Evolutionary conservation across 768 basidiomycete genomes (phyloP).

Genomic region (Tylopilus felleus): DNA sequence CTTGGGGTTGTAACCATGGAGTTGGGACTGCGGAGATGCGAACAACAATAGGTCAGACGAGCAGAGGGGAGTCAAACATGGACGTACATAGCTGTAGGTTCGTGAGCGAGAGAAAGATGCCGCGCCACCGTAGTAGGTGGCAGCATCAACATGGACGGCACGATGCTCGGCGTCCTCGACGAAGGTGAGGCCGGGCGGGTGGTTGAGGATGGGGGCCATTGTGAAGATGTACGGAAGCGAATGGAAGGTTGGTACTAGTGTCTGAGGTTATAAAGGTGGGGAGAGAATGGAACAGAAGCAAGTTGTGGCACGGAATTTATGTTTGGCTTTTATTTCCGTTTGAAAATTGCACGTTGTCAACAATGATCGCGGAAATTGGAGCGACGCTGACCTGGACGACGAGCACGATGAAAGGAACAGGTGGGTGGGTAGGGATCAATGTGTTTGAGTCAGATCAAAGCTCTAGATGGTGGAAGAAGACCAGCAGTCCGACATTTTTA

Average conservation of each 20-base stretch:
- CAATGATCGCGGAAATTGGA: too few relatives aligned
- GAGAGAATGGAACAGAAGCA: slow-evolving; percentile 12
- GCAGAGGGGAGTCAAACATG: slow-evolving; percentile 1
- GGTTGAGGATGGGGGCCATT: slow-evolving; percentile 66
- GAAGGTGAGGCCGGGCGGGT: slow-evolving; percentile 64
- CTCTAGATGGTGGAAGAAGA: too few relatives aligned
- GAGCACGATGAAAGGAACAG: too few relatives aligned
- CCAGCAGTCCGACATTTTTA: background rate
- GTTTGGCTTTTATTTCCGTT: background rate
- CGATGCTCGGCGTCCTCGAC: slow-evolving; percentile 54
- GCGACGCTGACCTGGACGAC: too few relatives aligned
- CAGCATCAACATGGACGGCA: slow-evolving; percentile 62
- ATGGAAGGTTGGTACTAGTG: background rate
- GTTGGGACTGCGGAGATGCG: slow-evolving; percentile 49
- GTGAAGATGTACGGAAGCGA: background rate
- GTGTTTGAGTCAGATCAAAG: too few relatives aligned
- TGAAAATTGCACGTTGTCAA: too few relatives aligned
- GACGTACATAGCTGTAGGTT: slow-evolving; percentile 81
- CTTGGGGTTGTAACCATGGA: slow-evolving; percentile 71
- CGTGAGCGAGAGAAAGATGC: slow-evolving; percentile 79
- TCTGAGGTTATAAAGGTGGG: too few relatives aligned
- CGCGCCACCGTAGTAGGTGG: slow-evolving; percentile 77
- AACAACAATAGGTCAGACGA: slow-evolving; percentile 20
- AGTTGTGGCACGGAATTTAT: slow-evolving; percentile 21
- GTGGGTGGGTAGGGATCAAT: too few relatives aligned